phyloP scores from a whole-genome alignment of 2,329 filamentous ascomycete genomes.

The Alternaria alternata region DNA sequence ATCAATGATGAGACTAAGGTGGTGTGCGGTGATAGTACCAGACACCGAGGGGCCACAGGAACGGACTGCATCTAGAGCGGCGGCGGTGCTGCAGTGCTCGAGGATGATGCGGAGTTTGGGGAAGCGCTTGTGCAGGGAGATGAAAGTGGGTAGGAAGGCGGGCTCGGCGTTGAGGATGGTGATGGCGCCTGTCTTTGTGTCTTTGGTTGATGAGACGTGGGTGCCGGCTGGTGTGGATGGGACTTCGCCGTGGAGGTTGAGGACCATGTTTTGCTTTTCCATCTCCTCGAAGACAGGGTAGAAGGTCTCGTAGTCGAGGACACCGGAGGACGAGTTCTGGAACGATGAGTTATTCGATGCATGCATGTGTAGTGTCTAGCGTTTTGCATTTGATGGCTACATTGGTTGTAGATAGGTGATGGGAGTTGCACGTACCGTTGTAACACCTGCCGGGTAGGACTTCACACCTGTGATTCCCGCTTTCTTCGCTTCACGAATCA shows the following conservation, averaged over 20 bases:
- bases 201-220: constrained; percentile 20
- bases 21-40: constrained; percentile 85
- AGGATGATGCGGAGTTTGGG: constrained; percentile 72
- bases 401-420: not conserved
- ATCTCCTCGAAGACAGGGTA: constrained; percentile 87
- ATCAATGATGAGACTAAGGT: constrained; percentile 81
- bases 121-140: constrained; percentile 75
- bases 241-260: constrained; percentile 95
- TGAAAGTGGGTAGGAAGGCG: constrained; percentile 81
- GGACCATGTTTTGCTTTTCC: constrained; percentile 81
- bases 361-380: not conserved
- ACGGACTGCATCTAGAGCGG: constrained; percentile 79
- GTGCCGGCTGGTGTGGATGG: constrained; percentile 58
- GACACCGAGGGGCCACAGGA: constrained; percentile 80
- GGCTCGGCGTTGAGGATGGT: constrained; percentile 72
- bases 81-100: constrained; percentile 88
- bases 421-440: constrained; percentile 33
- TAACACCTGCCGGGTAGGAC: constrained; percentile 65
- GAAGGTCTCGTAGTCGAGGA: constrained; percentile 73
- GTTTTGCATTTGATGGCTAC: not conserved
- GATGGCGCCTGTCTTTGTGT: constrained; percentile 33
- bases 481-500: constrained; percentile 74
- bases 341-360: accelerated
- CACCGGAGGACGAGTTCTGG: constrained; percentile 69
- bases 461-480: constrained; percentile 78